Evolutionary conservation across 495 filamentous ascomycete genomes (phyloP), one percentile per base, ranked within the genome.

Genomic region (Hyphodiscus hymeniophilus): DNA sequence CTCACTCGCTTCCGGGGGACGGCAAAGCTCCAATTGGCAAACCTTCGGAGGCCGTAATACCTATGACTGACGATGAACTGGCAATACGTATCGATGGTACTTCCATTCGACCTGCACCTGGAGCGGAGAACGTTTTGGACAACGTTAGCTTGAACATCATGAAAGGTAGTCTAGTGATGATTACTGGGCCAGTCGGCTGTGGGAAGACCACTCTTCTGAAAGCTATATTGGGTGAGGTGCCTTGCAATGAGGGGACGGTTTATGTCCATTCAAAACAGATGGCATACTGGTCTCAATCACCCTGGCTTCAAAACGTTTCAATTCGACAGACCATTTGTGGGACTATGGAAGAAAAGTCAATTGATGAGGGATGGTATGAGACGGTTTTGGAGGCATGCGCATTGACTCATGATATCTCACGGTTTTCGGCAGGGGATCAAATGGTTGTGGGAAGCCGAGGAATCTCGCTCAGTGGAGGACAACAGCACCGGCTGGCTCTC

Each of bases 401-500:
- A 1, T 41, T 71, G 1, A 51, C 57, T 20, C 12, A 52, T 0
- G 64, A 68, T 49, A 40, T 71, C 13, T 39, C 34, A 5, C 5
- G 69, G 13, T 63, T 85, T 21, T 71, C 74, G 7, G 59, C 66
- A n/a, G 70, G 69, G 0, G 77, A 81, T 50, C 51, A 67, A 20
- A 79, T 75, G 11, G 47, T 52, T 5, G 70, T 79, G 50, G 79
- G 77, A 23, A 76, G 70, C 58, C 73, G 72, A 47, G 79, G 77
- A 4, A 63, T 75, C 38, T 65, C 68, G 7, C 65, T 83, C 8
- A 77, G 72, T 55, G 77, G 77, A 13, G 79, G 79, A 1, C 78
- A 82, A 51, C 74, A 70, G 48, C 74, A 79, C 47, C 64, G 77
- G 7, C 63, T 81, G 48, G 50, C 42, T 24, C 55, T 58, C 64